Evolutionary conservation across 2,329 filamentous ascomycete genomes (phyloP).

Genomic region (Microcyclosporella mali): DNA sequence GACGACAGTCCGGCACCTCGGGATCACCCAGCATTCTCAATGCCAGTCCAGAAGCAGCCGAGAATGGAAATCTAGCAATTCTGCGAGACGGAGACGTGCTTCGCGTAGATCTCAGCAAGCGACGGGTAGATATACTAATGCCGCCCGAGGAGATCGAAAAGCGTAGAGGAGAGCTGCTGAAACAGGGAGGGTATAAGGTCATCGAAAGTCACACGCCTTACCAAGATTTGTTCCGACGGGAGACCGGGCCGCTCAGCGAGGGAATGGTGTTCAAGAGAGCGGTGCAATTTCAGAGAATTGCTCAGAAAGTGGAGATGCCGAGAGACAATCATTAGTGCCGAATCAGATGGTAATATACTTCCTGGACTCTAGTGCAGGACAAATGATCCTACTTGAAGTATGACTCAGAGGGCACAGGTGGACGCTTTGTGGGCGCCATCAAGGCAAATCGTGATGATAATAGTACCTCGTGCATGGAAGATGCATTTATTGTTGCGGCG

Average conservation of each 20-base stretch:
- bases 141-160: conserved; percentile 37
- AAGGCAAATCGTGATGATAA: too few species aligned
- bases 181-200: conserved; percentile 23
- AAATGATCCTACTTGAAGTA: too few species aligned
- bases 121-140: conserved; percentile 46
- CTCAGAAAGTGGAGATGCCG: conserved; percentile 21
- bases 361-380: too few species aligned
- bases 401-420: too few species aligned
- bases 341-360: too few species aligned
- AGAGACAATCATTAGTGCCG: conserved; percentile 26
- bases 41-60: conserved; percentile 50
- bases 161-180: conserved; percentile 32
- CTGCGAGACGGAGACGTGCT: conserved; percentile 46
- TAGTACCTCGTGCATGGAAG: too few species aligned
- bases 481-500: too few species aligned
- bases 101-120: conserved; percentile 46
- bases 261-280: conserved; percentile 28
- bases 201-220: conserved; percentile 27
- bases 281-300: conserved; percentile 24
- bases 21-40: conserved; percentile 52
- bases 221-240: conserved; percentile 27
- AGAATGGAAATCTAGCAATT: conserved; percentile 49
- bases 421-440: too few species aligned
- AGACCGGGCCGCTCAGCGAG: conserved; percentile 27
- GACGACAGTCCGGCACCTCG: conserved; percentile 51